Evolutionary conservation across 768 basidiomycete species (phyloP).

Genomic region (Rhodotorula graminis): DNA sequence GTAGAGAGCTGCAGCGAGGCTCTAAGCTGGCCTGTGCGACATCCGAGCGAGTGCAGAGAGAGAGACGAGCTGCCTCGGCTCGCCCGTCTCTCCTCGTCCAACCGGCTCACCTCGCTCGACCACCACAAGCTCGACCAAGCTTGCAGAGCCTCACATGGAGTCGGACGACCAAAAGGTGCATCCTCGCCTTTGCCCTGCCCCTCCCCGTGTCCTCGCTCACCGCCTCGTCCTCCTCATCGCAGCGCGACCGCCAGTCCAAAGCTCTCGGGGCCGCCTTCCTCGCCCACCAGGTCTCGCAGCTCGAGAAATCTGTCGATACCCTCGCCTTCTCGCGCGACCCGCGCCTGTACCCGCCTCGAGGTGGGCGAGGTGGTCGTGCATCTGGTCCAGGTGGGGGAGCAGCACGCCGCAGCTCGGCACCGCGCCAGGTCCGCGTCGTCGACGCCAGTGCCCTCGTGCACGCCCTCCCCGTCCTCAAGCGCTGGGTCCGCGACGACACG

Average conservation of each 20-base stretch:
- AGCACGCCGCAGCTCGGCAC: too few species aligned
- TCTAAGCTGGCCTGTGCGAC: too few species aligned
- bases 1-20: too few species aligned
- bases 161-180: slow-evolving; percentile 2
- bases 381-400: background rate
- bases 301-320: slow-evolving; percentile 20
- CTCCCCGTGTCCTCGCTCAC: background rate
- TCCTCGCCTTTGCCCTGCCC: background rate
- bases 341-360: background rate
- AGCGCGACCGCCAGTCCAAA: slow-evolving; percentile 18
- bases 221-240: background rate
- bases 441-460: slow-evolving; percentile 33
- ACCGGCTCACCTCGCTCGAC: too few species aligned
- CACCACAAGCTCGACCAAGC: too few species aligned
- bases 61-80: too few species aligned
- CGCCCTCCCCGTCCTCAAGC: slow-evolving; percentile 36
- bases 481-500: slow-evolving; percentile 27
- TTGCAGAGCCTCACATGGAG: background rate
- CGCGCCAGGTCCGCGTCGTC: slow-evolving; percentile 6
- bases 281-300: slow-evolving; percentile 34
- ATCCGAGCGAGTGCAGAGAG: too few species aligned
- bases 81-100: too few species aligned
- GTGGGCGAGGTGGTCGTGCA: background rate
- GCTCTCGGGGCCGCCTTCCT: slow-evolving; percentile 39
- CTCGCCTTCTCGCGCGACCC: slow-evolving; percentile 25